Percentiles rank a stretch among this genome's conserved stretches.
Evolutionary conservation across 2,329 filamentous ascomycete species (phyloP).

Genomic region (Rutstroemia sp.): DNA sequence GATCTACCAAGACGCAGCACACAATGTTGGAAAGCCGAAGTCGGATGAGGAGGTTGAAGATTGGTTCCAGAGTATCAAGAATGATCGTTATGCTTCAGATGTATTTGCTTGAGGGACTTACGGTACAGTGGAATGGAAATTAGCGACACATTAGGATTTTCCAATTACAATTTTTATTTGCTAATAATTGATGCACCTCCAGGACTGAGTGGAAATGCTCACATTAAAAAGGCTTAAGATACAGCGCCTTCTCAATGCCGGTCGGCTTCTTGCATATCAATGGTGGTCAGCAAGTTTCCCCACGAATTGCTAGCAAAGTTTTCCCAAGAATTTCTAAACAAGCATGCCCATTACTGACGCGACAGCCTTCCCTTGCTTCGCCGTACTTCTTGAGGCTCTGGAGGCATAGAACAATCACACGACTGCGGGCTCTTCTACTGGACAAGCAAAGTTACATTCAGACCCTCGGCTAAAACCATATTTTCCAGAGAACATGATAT

Average conservation of each 20-base stretch:
- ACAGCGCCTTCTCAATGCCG: too few species aligned
- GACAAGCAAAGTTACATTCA: not conserved
- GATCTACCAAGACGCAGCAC: conserved; percentile 5
- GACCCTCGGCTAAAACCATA: not conserved
- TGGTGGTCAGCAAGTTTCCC: too few species aligned
- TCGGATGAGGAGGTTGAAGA: conserved; percentile 11
- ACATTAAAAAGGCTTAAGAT: too few species aligned
- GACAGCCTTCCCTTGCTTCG: not conserved
- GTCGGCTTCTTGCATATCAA: too few species aligned
- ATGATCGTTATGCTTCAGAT: conserved; percentile 13
- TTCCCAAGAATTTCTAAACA: too few species aligned
- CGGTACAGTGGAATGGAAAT: not conserved
- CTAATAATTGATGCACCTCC: too few species aligned
- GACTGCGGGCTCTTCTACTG: not conserved
- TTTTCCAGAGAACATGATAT: not conserved
- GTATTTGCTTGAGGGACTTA: conserved; percentile 4
- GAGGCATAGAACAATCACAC: not conserved
- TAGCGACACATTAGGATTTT: not conserved
- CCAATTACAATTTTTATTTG: not conserved
- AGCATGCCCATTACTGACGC: not conserved
- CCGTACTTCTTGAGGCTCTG: not conserved
- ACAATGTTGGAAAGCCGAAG: not conserved
- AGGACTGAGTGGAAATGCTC: too few species aligned
- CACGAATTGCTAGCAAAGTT: too few species aligned
- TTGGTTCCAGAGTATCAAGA: conserved; percentile 9